Conservation (phyloP, 1,284 basidiomycete species). For the Fomes fomentarius region DNA sequence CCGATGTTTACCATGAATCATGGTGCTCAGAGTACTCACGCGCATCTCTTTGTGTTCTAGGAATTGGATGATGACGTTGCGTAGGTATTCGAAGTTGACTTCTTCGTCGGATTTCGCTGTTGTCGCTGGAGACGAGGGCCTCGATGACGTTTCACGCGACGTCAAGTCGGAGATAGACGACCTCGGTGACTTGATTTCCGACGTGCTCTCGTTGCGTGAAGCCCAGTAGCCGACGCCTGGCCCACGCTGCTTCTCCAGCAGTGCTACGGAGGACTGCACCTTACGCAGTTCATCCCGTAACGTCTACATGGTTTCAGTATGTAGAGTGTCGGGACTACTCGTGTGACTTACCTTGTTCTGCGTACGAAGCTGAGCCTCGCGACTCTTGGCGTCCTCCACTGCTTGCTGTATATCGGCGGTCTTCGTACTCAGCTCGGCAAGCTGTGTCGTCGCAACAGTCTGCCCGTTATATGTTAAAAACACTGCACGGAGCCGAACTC, state of each 20-base stretch:
- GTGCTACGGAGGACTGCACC: constrained; percentile 86
- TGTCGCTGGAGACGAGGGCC: constrained; percentile 40
- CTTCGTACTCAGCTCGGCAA: constrained; percentile 47
- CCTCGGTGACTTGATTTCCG: constrained; percentile 49
- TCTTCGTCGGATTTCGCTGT: constrained; percentile 75
- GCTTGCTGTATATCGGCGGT: constrained; percentile 55
- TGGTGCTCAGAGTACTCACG: constrained; percentile 47
- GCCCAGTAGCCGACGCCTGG: constrained; percentile 95
- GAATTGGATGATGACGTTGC: constrained; percentile 95
- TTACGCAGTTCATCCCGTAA: constrained; percentile 91
- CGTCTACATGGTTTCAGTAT: constrained; percentile 48
- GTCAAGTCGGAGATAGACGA: constrained; percentile 50
- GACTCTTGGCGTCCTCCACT: constrained; percentile 63
- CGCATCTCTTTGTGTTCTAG: constrained; percentile 89
- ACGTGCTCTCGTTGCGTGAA: constrained; percentile 43
- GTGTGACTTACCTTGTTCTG: constrained; percentile 79
- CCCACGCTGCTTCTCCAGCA: constrained; percentile 88
- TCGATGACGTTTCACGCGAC: constrained; percentile 40
- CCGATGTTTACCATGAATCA: neutral
- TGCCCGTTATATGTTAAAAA: constrained; percentile 29
- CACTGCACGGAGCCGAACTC: neutral
- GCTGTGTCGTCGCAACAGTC: constrained; percentile 47
- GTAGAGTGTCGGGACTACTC: neutral
- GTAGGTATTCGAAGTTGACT: constrained; percentile 92
- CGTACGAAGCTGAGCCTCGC: constrained; percentile 67